Conservation (phyloP, 2,329 filamentous ascomycete genomes). For the Fusarium mexicanum region DNA sequence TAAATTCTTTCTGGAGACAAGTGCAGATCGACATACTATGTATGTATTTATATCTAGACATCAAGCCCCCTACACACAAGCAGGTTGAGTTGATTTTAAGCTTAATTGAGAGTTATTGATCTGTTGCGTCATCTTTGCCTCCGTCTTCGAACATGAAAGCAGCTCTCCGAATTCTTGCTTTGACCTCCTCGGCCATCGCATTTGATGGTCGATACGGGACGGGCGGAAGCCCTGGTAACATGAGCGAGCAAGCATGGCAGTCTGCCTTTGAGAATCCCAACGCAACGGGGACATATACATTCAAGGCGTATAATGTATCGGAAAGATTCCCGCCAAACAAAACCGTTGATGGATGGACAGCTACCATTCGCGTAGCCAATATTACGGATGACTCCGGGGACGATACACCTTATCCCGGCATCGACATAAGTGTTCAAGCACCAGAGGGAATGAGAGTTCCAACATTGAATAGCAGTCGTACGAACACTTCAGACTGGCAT, state of each 20-base stretch:
- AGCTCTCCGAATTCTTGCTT: background rate
- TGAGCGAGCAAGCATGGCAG: slow-evolving; percentile 13
- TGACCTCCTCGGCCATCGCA: background rate
- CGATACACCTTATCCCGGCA: slow-evolving; percentile 4
- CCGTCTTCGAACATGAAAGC: background rate
- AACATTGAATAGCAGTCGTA: background rate
- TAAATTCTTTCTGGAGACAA: background rate
- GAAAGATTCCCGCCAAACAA: slow-evolving; percentile 10
- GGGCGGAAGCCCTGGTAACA: background rate
- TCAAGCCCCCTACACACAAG: background rate
- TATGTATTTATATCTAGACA: background rate
- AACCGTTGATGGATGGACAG: slow-evolving; percentile 1
- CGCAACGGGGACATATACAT: slow-evolving; percentile 8
- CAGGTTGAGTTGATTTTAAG: background rate
- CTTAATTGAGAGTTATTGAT: background rate
- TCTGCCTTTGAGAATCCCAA: slow-evolving; percentile 17
- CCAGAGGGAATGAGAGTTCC: slow-evolving; percentile 10
- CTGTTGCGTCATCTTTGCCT: background rate
- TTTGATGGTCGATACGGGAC: background rate
- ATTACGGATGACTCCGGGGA: slow-evolving; percentile 8
- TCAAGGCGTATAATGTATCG: slow-evolving; percentile 15
- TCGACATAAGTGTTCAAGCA: slow-evolving; percentile 14
- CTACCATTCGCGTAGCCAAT: slow-evolving; percentile 22
- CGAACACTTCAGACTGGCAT: slow-evolving; percentile 9
- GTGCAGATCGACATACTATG: background rate